A percentile compares a stretch with the other conserved stretches of the same genome.
phyloP scores from a whole-genome alignment of 2,329 filamentous ascomycete species.

The Microcyclosporella mali region DNA sequence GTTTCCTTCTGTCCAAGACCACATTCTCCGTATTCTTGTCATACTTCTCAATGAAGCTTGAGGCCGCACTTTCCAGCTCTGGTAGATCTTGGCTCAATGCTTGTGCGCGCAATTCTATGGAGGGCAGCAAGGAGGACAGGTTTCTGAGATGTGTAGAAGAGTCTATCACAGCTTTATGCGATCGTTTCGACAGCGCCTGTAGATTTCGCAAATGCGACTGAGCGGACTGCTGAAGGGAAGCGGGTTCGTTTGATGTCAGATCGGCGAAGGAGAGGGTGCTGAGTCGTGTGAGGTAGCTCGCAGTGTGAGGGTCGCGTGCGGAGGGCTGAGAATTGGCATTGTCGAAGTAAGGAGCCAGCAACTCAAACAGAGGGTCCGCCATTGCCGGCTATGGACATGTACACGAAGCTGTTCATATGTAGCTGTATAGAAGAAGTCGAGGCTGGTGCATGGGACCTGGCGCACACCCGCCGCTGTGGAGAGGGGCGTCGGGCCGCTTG shows the following conservation, averaged over 20 bases:
- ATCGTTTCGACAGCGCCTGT: slow-evolving; percentile 82
- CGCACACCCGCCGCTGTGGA: too few species aligned
- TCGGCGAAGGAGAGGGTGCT: slow-evolving; percentile 69
- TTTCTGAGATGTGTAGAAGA: slow-evolving; percentile 73
- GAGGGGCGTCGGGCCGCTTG: too few species aligned
- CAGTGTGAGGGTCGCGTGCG: slow-evolving; percentile 49
- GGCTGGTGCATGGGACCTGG: too few species aligned
- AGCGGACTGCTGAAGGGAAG: slow-evolving; percentile 70
- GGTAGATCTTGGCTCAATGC: slow-evolving; percentile 69
- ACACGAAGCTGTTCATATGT: not conserved
- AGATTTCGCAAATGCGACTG: slow-evolving; percentile 77
- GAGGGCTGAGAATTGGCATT: slow-evolving; percentile 32
- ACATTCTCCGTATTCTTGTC: slow-evolving; percentile 59
- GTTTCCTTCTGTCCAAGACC: slow-evolving; percentile 66
- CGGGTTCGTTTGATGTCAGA: slow-evolving; percentile 68
- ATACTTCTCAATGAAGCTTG: slow-evolving; percentile 77
- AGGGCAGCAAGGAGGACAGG: slow-evolving; percentile 65
- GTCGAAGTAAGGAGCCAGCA: slow-evolving; percentile 59
- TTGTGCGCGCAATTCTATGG: slow-evolving; percentile 58
- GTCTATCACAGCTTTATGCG: slow-evolving; percentile 75
- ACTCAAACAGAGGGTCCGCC: slow-evolving; percentile 64
- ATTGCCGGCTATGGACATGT: slow-evolving; percentile 1
- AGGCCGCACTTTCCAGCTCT: slow-evolving; percentile 68
- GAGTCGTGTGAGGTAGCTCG: slow-evolving; percentile 69
- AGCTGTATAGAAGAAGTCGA: not conserved